A percentile compares a stretch with the other conserved stretches of the same genome.
Evolutionary conservation across 805 yeast species (phyloP).

Genomic region (Zygoascus ofunaensis): DNA sequence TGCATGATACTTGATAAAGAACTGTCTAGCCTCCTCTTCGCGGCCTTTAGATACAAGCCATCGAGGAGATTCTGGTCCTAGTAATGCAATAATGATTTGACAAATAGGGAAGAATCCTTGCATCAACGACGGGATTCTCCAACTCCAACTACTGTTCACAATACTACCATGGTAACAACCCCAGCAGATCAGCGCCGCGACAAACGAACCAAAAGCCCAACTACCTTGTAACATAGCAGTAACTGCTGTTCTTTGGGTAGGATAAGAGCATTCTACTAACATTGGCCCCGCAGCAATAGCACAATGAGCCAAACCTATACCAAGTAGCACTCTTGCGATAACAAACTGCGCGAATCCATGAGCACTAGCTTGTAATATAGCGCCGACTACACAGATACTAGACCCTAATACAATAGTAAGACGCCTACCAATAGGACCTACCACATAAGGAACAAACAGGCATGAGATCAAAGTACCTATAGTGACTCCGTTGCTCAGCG

Average conservation of each 20-base stretch:
- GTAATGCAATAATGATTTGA: conserved; percentile 37
- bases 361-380: conserved; percentile 58
- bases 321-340: conserved; percentile 39
- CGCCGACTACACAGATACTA: conserved; percentile 50
- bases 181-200: conserved; percentile 48
- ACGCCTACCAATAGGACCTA: conserved; percentile 54
- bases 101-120: conserved; percentile 55
- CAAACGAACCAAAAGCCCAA: conserved; percentile 43
- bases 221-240: conserved; percentile 39
- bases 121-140: conserved; percentile 66
- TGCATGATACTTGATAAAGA: conserved; percentile 27
- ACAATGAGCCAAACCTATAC: conserved; percentile 38
- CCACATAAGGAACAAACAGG: conserved; percentile 32
- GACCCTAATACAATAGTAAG: conserved; percentile 47
- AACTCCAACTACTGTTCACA: conserved; percentile 29
- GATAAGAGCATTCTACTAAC: conserved; percentile 44
- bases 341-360: conserved; percentile 51
- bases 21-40: conserved; percentile 36
- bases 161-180: conserved; percentile 43
- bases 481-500: conserved; percentile 7
- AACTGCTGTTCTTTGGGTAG: conserved; percentile 35
- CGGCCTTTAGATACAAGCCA: conserved; percentile 40
- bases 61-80: conserved; percentile 34
- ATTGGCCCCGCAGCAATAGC: conserved; percentile 40
- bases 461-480: conserved; percentile 42